Conservation (phyloP, 768 basidiomycete genomes). For the Steccherinum ochraceum region DNA sequence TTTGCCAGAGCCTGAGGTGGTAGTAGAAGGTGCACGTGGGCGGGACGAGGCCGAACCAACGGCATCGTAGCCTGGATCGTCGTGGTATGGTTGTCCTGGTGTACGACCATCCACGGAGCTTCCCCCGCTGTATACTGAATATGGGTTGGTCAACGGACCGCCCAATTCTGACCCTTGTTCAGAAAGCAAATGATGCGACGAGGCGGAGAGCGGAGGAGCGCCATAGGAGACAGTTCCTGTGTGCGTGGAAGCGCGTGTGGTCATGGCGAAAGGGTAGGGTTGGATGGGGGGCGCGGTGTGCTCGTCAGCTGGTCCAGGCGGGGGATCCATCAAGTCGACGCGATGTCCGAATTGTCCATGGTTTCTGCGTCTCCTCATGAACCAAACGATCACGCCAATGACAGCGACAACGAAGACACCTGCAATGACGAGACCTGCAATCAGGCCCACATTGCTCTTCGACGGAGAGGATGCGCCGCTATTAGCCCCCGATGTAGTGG, state of each 20-base stretch:
- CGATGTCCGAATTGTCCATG: slow-evolving; percentile 4
- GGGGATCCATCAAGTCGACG: slow-evolving; percentile 11
- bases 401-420: slow-evolving; percentile 16
- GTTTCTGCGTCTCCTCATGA: slow-evolving; percentile 11
- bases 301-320: slow-evolving; percentile 7
- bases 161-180: not conserved
- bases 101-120: not conserved
- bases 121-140: not conserved
- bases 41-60: not conserved
- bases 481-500: not conserved
- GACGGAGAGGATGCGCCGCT: slow-evolving; percentile 3
- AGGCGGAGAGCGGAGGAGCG: not conserved
- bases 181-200: not conserved
- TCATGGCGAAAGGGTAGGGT: slow-evolving; percentile 9
- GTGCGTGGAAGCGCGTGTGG: not conserved
- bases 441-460: slow-evolving; percentile 10
- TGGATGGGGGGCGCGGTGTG: slow-evolving; percentile 5
- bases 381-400: slow-evolving; percentile 15
- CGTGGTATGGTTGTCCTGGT: not conserved
- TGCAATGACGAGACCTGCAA: slow-evolving; percentile 17
- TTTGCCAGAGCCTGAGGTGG: slow-evolving; percentile 25
- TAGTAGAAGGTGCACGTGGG: not conserved
- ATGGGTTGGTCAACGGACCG: not conserved
- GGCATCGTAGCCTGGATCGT: not conserved
- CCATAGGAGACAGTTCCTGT: not conserved